A percentile compares a stretch with the other conserved stretches of the same genome.
Evolutionary conservation across 2,329 filamentous ascomycete species (phyloP).

Genomic region (Furcasterigmium sp.): DNA sequence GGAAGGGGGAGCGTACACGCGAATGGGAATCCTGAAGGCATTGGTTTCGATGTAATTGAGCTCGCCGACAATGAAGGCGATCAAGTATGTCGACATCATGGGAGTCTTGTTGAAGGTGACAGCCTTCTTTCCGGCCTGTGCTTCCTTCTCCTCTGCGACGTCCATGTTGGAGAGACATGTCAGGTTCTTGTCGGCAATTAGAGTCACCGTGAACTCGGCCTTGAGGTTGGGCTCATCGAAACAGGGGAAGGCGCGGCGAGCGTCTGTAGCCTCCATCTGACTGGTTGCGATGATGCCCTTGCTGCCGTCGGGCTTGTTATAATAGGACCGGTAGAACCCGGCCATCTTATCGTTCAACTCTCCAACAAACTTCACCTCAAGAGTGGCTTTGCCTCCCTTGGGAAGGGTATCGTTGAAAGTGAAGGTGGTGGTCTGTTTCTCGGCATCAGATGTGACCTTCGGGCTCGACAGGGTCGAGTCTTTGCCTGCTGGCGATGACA

Average conservation of each 20-base stretch:
- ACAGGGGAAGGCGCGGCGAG: constrained; percentile 86
- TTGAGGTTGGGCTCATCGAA: constrained; percentile 96
- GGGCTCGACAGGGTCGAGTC: constrained; percentile 52
- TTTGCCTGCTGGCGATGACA: constrained; percentile 15
- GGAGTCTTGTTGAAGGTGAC: constrained; percentile 91
- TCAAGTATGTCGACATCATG: constrained; percentile 91
- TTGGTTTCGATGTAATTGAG: constrained; percentile 92
- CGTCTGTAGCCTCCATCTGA: constrained; percentile 96
- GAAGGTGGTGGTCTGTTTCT: constrained; percentile 77
- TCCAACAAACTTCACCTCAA: constrained; percentile 60
- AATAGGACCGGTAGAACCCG: constrained; percentile 93
- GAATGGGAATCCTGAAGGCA: constrained; percentile 83
- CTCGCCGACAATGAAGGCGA: constrained; percentile 91
- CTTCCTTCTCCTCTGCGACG: constrained; percentile 66
- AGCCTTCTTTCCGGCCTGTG: constrained; percentile 56
- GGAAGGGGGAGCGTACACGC: constrained; percentile 89
- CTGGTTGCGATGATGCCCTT: constrained; percentile 82
- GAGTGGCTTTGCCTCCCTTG: constrained; percentile 70
- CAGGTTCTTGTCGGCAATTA: constrained; percentile 84
- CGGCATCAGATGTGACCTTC: constrained; percentile 67
- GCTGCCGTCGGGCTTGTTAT: constrained; percentile 75
- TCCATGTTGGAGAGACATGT: constrained; percentile 98
- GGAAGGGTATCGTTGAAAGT: constrained; percentile 68
- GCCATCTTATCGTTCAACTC: constrained; percentile 92
- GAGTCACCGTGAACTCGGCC: constrained; percentile 84